Percentiles rank a stretch among this genome's conserved stretches.
Evolutionary conservation across 2,329 filamentous ascomycete species (phyloP).

Genomic region (Colletotrichum tropicale): DNA sequence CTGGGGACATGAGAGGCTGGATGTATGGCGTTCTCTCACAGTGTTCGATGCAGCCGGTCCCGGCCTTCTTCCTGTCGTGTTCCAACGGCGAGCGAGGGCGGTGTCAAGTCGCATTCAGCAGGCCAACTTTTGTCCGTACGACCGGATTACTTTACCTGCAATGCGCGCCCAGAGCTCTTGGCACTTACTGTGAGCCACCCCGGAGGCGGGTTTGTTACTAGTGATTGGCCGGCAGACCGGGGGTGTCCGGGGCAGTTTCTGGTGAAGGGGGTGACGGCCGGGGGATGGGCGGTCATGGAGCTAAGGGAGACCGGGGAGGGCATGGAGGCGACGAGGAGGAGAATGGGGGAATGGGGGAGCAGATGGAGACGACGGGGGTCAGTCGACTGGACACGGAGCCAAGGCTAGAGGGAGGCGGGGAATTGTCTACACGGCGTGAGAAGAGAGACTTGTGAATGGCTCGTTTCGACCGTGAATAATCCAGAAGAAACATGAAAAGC

Average conservation of each 20-base stretch:
- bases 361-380: neutral
- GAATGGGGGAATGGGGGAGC: neutral
- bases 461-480: neutral
- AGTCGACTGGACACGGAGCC: neutral
- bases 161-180: conserved; percentile 13
- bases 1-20: neutral
- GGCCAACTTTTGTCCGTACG: neutral
- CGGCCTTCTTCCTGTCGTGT: neutral
- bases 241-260: neutral
- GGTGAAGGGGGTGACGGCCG: neutral
- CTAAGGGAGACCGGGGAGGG: neutral
- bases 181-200: neutral
- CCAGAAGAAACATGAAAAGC: neutral
- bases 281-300: neutral
- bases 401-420: neutral
- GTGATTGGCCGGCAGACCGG: conserved; percentile 6
- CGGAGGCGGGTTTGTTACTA: neutral
- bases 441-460: neutral
- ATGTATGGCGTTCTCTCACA: neutral
- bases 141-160: neutral
- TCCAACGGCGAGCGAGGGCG: neutral
- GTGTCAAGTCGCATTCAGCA: neutral
- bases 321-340: neutral
- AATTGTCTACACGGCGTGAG: neutral
- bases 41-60: neutral